Evolutionary conservation across 495 filamentous ascomycete species (phyloP).

Genomic region (Cenococcum geophilum): DNA sequence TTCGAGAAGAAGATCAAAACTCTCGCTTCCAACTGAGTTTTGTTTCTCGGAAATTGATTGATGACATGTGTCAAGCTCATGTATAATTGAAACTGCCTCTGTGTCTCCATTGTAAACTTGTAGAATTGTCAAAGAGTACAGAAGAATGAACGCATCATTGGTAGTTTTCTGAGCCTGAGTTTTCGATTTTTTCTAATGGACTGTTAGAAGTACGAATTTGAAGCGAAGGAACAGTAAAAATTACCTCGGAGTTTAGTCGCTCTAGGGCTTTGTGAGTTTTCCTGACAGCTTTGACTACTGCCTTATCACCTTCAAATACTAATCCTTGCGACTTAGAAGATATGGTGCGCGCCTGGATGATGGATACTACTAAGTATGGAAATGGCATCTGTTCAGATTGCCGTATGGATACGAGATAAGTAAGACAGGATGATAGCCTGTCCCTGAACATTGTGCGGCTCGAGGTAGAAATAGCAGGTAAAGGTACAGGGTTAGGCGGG

Average conservation of each 20-base stretch:
- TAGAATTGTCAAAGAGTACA: constrained; percentile 79
- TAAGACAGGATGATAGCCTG: constrained; percentile 60
- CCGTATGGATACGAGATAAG: constrained; percentile 53
- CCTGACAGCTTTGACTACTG: constrained; percentile 59
- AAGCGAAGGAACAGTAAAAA: constrained; percentile 4
- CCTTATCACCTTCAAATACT: constrained; percentile 47
- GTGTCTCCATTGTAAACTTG: constrained; percentile 85
- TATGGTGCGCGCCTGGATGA: constrained; percentile 46
- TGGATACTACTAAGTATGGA: constrained; percentile 46
- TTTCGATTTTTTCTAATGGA: constrained; percentile 2
- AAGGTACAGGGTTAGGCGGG: constrained; percentile 35
- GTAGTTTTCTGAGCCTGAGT: constrained; percentile 26
- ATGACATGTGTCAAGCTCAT: constrained; percentile 67
- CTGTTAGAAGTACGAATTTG: not conserved
- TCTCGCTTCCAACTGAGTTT: constrained; percentile 5
- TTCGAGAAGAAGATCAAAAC: constrained; percentile 58
- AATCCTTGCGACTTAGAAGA: constrained; percentile 32
- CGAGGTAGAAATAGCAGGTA: constrained; percentile 49
- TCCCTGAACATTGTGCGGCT: constrained; percentile 65
- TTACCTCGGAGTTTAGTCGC: constrained; percentile 34
- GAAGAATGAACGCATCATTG: constrained; percentile 61
- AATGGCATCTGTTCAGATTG: constrained; percentile 26
- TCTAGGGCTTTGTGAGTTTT: constrained; percentile 57
- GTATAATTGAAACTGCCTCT: constrained; percentile 69
- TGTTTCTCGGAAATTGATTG: constrained; percentile 53